Conservation (phyloP, 2,329 filamentous ascomycete genomes). For the Dothiorella sarmentorum region DNA sequence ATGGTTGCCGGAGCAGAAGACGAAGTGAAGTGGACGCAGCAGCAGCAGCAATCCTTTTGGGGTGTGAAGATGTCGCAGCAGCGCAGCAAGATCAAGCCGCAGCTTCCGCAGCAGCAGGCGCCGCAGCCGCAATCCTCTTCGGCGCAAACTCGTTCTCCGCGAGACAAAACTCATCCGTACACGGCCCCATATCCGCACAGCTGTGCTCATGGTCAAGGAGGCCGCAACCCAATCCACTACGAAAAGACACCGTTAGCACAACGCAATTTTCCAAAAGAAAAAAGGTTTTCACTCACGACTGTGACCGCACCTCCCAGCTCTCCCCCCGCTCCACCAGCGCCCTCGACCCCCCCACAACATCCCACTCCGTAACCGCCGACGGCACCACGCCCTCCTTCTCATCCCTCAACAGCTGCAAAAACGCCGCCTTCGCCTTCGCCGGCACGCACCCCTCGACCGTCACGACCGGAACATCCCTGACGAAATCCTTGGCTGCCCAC, state of each 20-base stretch:
- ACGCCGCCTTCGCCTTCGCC: background rate
- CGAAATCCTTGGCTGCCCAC: slow-evolving; percentile 6
- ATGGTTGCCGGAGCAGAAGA: no score
- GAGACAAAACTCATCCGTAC: slow-evolving; percentile 12
- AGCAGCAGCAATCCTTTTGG: no score
- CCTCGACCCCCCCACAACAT: slow-evolving; percentile 1
- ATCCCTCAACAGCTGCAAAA: slow-evolving; percentile 6
- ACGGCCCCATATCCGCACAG: slow-evolving; percentile 2
- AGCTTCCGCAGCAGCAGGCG: no score
- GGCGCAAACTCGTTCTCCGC: slow-evolving; percentile 9
- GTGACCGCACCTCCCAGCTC: slow-evolving; percentile 7
- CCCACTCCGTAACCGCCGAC: slow-evolving; percentile 8
- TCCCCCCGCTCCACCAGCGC: background rate
- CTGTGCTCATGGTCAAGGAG: slow-evolving; percentile 14
- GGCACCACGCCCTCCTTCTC: background rate
- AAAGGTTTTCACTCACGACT: background rate
- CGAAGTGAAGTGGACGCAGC: no score
- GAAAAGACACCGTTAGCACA: background rate
- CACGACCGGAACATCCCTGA: background rate
- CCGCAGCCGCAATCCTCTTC: background rate
- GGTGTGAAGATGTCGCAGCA: no score
- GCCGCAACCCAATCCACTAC: slow-evolving; percentile 1
- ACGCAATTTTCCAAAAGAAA: background rate
- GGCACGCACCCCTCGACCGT: slow-evolving; percentile 10
- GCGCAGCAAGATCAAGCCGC: no score